Conservation (phyloP, 192 early-diverging fungal genomes). For the Pilaira anomala region DNA sequence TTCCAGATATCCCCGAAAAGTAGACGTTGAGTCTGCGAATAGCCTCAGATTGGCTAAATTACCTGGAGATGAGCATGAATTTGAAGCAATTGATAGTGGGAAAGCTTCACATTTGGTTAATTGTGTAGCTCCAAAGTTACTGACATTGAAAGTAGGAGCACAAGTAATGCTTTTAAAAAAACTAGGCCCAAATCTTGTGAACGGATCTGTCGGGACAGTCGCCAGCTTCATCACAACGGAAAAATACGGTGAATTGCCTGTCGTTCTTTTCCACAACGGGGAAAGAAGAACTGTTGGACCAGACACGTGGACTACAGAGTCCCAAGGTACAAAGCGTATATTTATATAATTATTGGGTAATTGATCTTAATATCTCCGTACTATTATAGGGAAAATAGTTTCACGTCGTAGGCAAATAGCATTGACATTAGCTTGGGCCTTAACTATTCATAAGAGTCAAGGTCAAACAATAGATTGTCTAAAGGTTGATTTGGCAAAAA, state of each 20-base stretch:
- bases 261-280: slow-evolving; percentile 36
- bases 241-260: slow-evolving; percentile 26
- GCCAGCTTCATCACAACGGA: slow-evolving; percentile 32
- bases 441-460: slow-evolving; percentile 84
- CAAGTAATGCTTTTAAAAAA: slow-evolving; percentile 90
- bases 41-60: slow-evolving; percentile 48
- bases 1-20: slow-evolving; percentile 55
- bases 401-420: slow-evolving; percentile 53
- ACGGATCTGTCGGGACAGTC: slow-evolving; percentile 71
- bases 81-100: slow-evolving; percentile 44
- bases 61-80: slow-evolving; percentile 44
- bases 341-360: background rate
- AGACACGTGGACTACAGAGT: slow-evolving; percentile 50
- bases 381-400: background rate
- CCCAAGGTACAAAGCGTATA: slow-evolving; percentile 24
- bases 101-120: slow-evolving; percentile 34
- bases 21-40: slow-evolving; percentile 77
- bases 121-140: slow-evolving; percentile 52
- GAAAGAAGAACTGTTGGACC: slow-evolving; percentile 47
- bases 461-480: slow-evolving; percentile 78
- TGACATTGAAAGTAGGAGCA: slow-evolving; percentile 69
- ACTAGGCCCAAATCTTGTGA: slow-evolving; percentile 57
- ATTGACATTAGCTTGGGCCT: slow-evolving; percentile 73
- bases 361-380: background rate
- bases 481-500: slow-evolving; percentile 67